Evolutionary conservation across 1,284 basidiomycete genomes (phyloP), one percentile per base, ranked within the genome.

Genomic region (Volvariella surrecta): DNA sequence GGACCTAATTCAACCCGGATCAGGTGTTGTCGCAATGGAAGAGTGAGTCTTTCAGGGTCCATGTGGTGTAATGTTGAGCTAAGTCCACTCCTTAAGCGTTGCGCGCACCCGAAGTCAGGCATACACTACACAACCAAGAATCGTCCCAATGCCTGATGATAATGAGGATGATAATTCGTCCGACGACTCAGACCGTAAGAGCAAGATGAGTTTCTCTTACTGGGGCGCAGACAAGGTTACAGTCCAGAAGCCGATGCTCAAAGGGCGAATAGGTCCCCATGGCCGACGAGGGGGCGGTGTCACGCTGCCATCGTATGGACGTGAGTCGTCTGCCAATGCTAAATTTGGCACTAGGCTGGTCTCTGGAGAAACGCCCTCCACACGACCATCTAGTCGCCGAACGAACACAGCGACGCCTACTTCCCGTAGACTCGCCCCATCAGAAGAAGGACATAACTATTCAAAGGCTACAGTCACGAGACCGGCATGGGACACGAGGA

Each of bases 161-260:
- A 72, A 76, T 37, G 69, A 69, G 22, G 66, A 58, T 6, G 74
- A 60, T 17, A 65, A 59, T 18, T 84, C 85, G 19, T 89, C 87
- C 2, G 84, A 87, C 51, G 86, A 89, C 53, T 89, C 85, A 6
- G 86, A 89, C 58, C 76, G 80, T 60, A 89, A 89, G 67, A 85
- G 82, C 68, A 89, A 89, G 61, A 89, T 89, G 87, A 86, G 82
- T 64, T 89, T 89, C 63, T 90, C 87, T 2, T 89, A 89, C 58
- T 89, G 86, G 87, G 86, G 86, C 19, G 87, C 87, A 16, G 86
- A 89, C 66, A 87, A 87, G 61, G 74, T 89, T 53, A 89, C 87
- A 1, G 76, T 89, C 21, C 84, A 88, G 58, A 84, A 86, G 55
- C 83, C 86, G 3, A 58, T 77, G 30, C 59, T 79, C 53, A 81